phyloP scores from a whole-genome alignment of 179 eudicot species.

The Spergularia azorica region DNA sequence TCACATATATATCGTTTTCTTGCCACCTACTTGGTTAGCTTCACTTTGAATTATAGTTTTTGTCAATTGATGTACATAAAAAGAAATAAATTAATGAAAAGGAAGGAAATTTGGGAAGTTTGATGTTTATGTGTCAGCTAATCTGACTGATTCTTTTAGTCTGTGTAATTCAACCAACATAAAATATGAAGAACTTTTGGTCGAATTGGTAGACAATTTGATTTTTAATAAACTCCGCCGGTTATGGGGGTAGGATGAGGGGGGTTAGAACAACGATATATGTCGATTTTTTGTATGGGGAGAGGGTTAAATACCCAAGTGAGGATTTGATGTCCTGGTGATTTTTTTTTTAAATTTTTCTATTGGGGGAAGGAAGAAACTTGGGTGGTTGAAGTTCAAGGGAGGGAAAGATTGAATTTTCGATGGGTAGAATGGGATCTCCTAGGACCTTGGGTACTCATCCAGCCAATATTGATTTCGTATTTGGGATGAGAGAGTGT shows the following conservation, averaged over 20 bases:
- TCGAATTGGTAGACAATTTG: slow-evolving; percentile 22
- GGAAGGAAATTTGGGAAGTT: neutral
- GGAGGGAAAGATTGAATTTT: slow-evolving; percentile 11
- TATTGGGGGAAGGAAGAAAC: neutral
- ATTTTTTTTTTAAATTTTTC: neutral
- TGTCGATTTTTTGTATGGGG: too few species aligned
- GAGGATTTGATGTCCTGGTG: neutral
- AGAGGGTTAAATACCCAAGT: slow-evolving; percentile 3
- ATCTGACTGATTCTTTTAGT: slow-evolving; percentile 14
- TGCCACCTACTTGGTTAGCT: slow-evolving; percentile 39
- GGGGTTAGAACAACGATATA: neutral
- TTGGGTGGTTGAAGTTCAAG: slow-evolving; percentile 4
- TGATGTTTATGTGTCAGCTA: slow-evolving; percentile 45
- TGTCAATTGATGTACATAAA: slow-evolving; percentile 11
- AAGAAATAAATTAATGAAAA: neutral
- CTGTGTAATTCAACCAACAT: slow-evolving; percentile 14
- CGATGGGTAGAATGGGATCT: slow-evolving; percentile 54
- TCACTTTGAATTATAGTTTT: slow-evolving; percentile 54
- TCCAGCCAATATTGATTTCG: slow-evolving; percentile 25
- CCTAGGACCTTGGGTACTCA: slow-evolving; percentile 43
- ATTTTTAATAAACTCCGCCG: neutral
- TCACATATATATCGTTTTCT: slow-evolving; percentile 40
- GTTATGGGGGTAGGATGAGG: neutral
- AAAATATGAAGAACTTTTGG: slow-evolving; percentile 25
- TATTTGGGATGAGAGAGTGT: slow-evolving; percentile 45